Conservation (phyloP, 2,329 filamentous ascomycete species). For the Trichoderma citrinoviride region DNA sequence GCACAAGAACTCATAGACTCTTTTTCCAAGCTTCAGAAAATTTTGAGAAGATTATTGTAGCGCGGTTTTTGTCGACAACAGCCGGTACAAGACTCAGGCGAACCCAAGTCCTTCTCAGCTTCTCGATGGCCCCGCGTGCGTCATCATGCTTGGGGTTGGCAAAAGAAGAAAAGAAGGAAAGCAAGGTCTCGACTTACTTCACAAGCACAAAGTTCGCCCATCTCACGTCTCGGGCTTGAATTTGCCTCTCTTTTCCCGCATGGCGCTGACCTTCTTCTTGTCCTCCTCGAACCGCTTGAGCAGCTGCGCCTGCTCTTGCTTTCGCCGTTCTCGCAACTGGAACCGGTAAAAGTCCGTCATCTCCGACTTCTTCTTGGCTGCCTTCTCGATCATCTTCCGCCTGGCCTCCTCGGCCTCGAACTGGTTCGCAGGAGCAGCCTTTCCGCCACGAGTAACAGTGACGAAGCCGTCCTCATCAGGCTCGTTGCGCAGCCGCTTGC, state of each 20-base stretch:
- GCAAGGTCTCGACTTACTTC: constrained; percentile 13
- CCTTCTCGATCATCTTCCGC: constrained; percentile 61
- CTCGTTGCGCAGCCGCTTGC: constrained; percentile 66
- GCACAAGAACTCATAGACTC: background rate
- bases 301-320: constrained; percentile 67
- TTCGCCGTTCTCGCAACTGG: constrained; percentile 75
- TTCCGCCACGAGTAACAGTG: constrained; percentile 79
- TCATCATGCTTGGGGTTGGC: constrained; percentile 42
- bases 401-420: constrained; percentile 65
- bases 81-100: constrained; percentile 30
- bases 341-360: constrained; percentile 79
- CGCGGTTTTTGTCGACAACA: constrained; percentile 63
- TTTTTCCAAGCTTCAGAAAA: constrained; percentile 46
- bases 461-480: constrained; percentile 96
- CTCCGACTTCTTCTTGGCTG: constrained; percentile 59
- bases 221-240: constrained; percentile 52
- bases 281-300: constrained; percentile 74
- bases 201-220: background rate
- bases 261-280: constrained; percentile 65
- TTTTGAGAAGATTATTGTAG: constrained; percentile 63
- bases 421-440: constrained; percentile 68
- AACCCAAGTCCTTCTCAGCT: constrained; percentile 17
- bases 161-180: constrained; percentile 12
- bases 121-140: constrained; percentile 52
- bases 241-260: constrained; percentile 65